Conservation (phyloP, 2,329 filamentous ascomycete species). For the Acarospora socialis region DNA sequence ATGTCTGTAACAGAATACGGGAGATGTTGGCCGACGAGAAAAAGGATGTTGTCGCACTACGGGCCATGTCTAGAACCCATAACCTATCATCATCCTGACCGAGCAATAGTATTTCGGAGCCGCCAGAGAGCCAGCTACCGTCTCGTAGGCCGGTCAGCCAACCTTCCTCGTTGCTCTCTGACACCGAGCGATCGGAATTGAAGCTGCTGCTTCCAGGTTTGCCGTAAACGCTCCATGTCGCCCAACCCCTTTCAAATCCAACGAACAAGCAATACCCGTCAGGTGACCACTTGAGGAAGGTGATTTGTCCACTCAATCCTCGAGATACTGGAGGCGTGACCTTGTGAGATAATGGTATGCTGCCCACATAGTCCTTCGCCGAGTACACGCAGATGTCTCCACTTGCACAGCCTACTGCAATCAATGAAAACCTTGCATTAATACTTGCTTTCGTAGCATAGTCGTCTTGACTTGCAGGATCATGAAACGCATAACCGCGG, state of each 20-base stretch:
- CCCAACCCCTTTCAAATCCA: slow-evolving; percentile 86
- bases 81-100: slow-evolving; percentile 59
- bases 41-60: slow-evolving; percentile 83
- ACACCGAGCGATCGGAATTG: slow-evolving; percentile 48
- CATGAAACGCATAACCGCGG: slow-evolving; percentile 81
- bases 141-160: slow-evolving; percentile 72
- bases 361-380: slow-evolving; percentile 83
- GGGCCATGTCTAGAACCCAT: slow-evolving; percentile 82
- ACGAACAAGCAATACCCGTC: slow-evolving; percentile 95
- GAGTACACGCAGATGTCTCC: slow-evolving; percentile 80
- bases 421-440: slow-evolving; percentile 86
- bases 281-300: slow-evolving; percentile 70
- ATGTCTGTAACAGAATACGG: slow-evolving; percentile 76
- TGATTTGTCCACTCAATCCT: slow-evolving; percentile 54
- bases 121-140: slow-evolving; percentile 76
- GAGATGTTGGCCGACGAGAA: slow-evolving; percentile 86
- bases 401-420: slow-evolving; percentile 70
- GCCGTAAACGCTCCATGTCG: slow-evolving; percentile 93
- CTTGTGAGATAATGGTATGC: slow-evolving; percentile 74
- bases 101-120: slow-evolving; percentile 69
- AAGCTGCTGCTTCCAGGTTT: slow-evolving; percentile 82
- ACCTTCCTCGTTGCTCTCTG: slow-evolving; percentile 55
- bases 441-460: slow-evolving; percentile 64
- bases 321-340: slow-evolving; percentile 56
- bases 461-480: slow-evolving; percentile 44